Percentiles rank a stretch among this genome's conserved stretches.
phyloP scores from a whole-genome alignment of 2,329 filamentous ascomycete species.

The Diaporthe velutina region DNA sequence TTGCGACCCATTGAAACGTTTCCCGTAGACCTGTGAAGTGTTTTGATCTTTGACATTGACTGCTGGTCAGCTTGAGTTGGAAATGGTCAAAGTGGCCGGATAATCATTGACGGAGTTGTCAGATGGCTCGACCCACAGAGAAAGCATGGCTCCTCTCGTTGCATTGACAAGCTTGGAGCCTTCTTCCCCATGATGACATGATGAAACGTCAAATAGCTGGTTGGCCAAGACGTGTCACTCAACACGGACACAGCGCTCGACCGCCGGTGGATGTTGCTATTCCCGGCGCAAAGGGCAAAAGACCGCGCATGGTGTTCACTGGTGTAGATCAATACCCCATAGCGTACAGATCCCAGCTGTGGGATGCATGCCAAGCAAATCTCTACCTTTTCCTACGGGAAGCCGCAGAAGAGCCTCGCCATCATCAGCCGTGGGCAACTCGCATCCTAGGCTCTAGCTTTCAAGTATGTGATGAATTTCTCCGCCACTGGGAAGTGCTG shows the following conservation, averaged over 20 bases:
- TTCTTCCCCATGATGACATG: background rate
- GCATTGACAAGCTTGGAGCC: background rate
- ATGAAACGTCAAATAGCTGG: background rate
- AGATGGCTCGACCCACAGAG: background rate
- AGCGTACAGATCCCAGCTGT: background rate
- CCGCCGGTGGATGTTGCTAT: background rate
- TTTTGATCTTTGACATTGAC: background rate
- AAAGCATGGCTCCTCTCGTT: background rate
- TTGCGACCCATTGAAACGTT: conserved; percentile 10
- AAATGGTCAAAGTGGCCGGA: background rate
- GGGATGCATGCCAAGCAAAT: background rate
- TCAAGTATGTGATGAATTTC: background rate
- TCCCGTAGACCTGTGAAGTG: background rate
- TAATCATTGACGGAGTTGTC: background rate
- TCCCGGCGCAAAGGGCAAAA: background rate
- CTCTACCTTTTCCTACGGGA: too few relatives aligned
- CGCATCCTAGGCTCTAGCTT: background rate
- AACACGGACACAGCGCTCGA: background rate
- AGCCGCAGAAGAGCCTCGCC: background rate
- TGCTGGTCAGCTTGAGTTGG: background rate
- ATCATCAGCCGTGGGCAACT: too few relatives aligned
- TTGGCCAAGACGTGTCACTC: background rate
- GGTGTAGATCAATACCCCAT: background rate
- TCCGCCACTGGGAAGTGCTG: background rate
- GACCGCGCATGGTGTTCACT: too few relatives aligned